Conservation (phyloP, 23 red algal species). For the Gracilaria domingensis region DNA sequence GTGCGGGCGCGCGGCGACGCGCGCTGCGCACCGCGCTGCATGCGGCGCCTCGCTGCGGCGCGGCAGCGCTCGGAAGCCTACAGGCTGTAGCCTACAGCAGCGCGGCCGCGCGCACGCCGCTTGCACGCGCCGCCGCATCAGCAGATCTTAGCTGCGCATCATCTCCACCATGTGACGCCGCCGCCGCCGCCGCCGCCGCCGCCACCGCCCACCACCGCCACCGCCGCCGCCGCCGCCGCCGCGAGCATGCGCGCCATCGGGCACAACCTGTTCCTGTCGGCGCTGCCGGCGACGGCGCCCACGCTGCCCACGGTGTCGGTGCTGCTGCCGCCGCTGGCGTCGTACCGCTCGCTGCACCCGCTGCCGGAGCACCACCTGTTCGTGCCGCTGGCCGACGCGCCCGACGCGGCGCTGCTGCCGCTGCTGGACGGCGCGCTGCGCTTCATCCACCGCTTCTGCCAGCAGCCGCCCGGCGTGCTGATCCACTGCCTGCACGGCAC, state of each 20-base stretch:
- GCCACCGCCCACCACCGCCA: no score
- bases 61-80: no score
- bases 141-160: no score
- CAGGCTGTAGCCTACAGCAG: no score
- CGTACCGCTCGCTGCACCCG: background rate
- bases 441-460: slow-evolving; percentile 28
- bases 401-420: slow-evolving; percentile 27
- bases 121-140: no score
- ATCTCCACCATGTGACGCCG: no score
- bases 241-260: background rate
- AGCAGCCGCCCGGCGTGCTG: slow-evolving; percentile 15
- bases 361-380: slow-evolving; percentile 36
- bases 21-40: no score
- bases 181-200: no score
- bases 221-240: no score
- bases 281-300: slow-evolving; percentile 8
- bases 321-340: background rate
- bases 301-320: slow-evolving; percentile 34
- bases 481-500: slow-evolving; percentile 38
- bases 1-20: no score
- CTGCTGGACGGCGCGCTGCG: slow-evolving; percentile 18
- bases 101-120: no score
- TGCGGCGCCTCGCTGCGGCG: no score
- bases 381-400: slow-evolving; percentile 1
- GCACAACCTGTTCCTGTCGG: slow-evolving; percentile 33